A percentile compares a stretch with the other conserved stretches of the same genome.
These are phyloP conservation scores for Aspergillus caelatus DNA, from an alignment of 2,329 filamentous ascomycete species.

Conservation along the genomic window DNA sequence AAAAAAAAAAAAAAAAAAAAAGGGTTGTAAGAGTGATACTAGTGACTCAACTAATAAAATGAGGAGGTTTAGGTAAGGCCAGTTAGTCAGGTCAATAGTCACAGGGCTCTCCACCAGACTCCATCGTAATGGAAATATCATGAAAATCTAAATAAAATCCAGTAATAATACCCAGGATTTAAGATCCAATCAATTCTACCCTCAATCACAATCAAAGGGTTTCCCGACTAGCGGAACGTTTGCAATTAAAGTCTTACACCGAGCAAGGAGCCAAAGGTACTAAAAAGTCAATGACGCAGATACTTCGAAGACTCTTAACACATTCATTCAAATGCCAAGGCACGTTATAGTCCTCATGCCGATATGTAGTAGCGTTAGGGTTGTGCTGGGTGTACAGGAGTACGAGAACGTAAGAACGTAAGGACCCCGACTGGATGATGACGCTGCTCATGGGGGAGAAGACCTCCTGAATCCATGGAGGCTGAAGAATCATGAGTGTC, in stretches of 20 bases:
- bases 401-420: not conserved
- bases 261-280: not conserved
- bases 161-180: not conserved
- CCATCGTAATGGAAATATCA: not conserved
- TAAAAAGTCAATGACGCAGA: not conserved
- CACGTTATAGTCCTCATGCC: not conserved
- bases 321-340: not conserved
- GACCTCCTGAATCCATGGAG: not conserved
- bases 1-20: not conserved
- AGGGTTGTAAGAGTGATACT: not conserved
- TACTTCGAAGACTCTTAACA: not conserved
- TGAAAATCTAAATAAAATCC: constrained; percentile 4
- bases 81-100: constrained; percentile 4
- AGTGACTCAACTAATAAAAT: not conserved
- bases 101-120: not conserved
- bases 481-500: not conserved
- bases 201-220: not conserved
- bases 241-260: not conserved
- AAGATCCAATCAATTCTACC: not conserved
- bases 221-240: not conserved
- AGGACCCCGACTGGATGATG: not conserved
- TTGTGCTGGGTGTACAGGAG: not conserved
- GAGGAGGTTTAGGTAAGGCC: constrained; percentile 2
- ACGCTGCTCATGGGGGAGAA: not conserved
- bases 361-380: not conserved